A percentile compares a stretch with the other conserved stretches of the same genome.
These are phyloP conservation scores for Trichosporon faecale DNA, from an alignment of 1,284 basidiomycete species.

Conservation along the genomic window DNA sequence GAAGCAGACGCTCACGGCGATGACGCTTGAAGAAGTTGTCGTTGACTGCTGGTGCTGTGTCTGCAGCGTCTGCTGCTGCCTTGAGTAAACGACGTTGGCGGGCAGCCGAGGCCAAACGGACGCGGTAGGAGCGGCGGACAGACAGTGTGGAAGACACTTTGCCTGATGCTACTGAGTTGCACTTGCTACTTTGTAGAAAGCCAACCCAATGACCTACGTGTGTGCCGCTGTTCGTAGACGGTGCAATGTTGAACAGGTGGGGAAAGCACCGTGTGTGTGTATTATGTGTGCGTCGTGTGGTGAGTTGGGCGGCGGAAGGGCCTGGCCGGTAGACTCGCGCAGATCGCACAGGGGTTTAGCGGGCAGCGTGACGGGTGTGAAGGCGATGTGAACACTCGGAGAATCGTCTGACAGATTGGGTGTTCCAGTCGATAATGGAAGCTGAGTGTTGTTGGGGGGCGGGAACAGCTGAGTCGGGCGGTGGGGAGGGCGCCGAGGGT, in stretches of 20 bases:
- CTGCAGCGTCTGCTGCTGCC: neutral
- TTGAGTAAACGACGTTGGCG: constrained; percentile 2
- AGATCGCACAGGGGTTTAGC: neutral
- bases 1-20: constrained; percentile 8
- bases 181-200: neutral
- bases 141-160: constrained; percentile 6
- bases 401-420: neutral
- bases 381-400: neutral
- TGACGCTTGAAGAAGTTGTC: neutral
- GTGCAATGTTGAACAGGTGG: neutral
- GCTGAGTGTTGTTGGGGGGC: neutral
- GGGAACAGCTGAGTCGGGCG: neutral
- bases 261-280: neutral
- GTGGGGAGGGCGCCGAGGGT: neutral
- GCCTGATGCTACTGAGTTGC: neutral
- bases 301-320: neutral
- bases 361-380: neutral
- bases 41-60: neutral
- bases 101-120: constrained; percentile 3
- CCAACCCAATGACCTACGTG: neutral
- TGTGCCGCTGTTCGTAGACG: neutral
- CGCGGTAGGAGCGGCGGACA: neutral
- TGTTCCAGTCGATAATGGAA: constrained; percentile 1
- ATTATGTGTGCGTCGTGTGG: neutral
- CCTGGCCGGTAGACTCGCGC: neutral